These are phyloP conservation scores for Biancaea sappan DNA, from an alignment of 306 rosid species.

Conservation along the genomic window DNA sequence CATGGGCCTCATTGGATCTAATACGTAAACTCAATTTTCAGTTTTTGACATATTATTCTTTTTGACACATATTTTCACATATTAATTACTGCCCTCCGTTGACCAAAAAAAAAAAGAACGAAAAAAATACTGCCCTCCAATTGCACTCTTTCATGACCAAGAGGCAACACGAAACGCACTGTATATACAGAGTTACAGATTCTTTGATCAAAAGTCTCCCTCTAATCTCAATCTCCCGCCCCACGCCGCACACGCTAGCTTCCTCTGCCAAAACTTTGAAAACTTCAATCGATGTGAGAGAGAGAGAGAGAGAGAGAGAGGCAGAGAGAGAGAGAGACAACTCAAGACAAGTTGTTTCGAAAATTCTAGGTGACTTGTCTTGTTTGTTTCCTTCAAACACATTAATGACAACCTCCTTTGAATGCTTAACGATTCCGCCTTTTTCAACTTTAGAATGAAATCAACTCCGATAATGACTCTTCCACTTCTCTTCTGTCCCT, in stretches of 20 bases:
- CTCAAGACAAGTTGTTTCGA: neutral
- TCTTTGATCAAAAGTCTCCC: neutral
- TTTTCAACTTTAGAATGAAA: neutral
- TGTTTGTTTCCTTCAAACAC: slow-evolving; percentile 3
- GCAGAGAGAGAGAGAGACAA: neutral
- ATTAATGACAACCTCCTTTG: slow-evolving; percentile 15
- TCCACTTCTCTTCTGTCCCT: neutral
- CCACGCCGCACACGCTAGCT: neutral
- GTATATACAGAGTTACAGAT: neutral
- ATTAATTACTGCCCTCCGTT: too few species aligned
- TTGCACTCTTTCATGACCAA: too few species aligned
- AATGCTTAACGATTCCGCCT: slow-evolving; percentile 10
- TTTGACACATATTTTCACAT: too few species aligned
- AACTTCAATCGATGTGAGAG: neutral
- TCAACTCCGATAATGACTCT: slow-evolving; percentile 25
- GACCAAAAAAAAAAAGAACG: too few species aligned
- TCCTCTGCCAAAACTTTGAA: neutral
- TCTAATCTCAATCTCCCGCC: too few species aligned
- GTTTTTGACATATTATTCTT: too few species aligned
- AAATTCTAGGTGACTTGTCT: neutral
- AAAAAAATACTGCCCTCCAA: too few species aligned
- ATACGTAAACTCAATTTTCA: neutral
- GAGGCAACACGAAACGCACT: neutral
- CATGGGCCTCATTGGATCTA: neutral
- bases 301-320: neutral